Evolutionary conservation across 176 grass and related monocot species (phyloP).

Genomic region (sorghum (Sorghum bicolor)): DNA sequence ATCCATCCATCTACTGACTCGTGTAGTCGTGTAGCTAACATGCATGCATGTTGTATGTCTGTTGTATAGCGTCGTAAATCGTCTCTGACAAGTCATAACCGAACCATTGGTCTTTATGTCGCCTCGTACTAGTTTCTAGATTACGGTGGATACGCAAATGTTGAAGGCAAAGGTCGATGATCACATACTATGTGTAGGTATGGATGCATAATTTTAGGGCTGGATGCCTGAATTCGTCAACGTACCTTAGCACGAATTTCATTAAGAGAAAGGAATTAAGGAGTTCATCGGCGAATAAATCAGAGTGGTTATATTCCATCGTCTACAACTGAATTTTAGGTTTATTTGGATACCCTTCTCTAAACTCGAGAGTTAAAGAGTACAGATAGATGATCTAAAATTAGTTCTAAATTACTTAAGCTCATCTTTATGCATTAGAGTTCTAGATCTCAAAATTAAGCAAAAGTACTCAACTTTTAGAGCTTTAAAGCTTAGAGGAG

Average conservation of each 20-base stretch:
- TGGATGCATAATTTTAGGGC: not conserved
- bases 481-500: no score
- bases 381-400: no score
- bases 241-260: no score
- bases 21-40: not conserved
- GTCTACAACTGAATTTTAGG: no score
- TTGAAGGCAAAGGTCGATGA: not conserved
- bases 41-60: not conserved
- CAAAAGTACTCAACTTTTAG: no score
- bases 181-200: not conserved
- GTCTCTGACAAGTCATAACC: not conserved
- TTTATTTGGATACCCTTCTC: no score
- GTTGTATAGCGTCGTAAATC: not conserved
- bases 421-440: no score
- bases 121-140: not conserved
- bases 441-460: no score
- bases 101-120: not conserved
- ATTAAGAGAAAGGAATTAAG: no score
- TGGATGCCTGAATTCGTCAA: no score
- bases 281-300: not conserved
- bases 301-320: not conserved
- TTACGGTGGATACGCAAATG: not conserved
- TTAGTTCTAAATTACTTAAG: no score
- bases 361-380: no score
- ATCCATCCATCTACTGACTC: not conserved